Evolutionary conservation across 2,329 filamentous ascomycete species (phyloP).

Genomic region (Blastomyces percursus): DNA sequence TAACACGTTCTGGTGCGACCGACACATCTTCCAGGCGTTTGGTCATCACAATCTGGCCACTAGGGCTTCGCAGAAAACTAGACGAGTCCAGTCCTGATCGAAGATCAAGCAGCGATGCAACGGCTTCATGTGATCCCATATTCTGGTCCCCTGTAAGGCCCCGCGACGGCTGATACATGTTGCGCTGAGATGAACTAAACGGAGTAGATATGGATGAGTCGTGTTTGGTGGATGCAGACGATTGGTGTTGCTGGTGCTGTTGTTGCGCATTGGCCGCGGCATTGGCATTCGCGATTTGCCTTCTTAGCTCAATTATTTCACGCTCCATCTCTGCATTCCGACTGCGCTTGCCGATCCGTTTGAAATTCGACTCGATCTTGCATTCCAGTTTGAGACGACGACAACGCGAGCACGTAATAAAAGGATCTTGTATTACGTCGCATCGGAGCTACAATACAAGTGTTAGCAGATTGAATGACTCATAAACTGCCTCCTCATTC

Average conservation of each 20-base stretch:
- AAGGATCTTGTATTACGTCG: conserved; percentile 55
- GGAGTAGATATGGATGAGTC: conserved; percentile 24
- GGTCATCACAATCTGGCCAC: conserved; percentile 30
- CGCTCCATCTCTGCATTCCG: conserved; percentile 55
- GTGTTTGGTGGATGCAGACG: conserved; percentile 24
- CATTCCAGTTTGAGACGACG: conserved; percentile 52
- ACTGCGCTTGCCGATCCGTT: conserved; percentile 55
- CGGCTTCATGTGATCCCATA: conserved; percentile 40
- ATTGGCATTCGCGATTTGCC: conserved; percentile 34
- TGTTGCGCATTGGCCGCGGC: conserved; percentile 18
- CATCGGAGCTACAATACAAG: conserved; percentile 46
- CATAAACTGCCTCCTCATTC: neutral
- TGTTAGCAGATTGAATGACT: conserved; percentile 5
- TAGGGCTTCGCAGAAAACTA: conserved; percentile 39
- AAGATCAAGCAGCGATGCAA: conserved; percentile 41
- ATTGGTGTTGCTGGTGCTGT: conserved; percentile 19
- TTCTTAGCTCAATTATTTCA: conserved; percentile 42
- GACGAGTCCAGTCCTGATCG: conserved; percentile 37
- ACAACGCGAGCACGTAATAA: conserved; percentile 51
- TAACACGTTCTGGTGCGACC: conserved; percentile 32
- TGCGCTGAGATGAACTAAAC: conserved; percentile 9
- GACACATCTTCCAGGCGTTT: conserved; percentile 45
- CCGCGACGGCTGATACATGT: conserved; percentile 17
- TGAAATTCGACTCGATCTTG: conserved; percentile 59
- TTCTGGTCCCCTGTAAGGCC: conserved; percentile 29